Conservation (phyloP, 2,329 filamentous ascomycete genomes). For the Aspergillus udagawae region DNA sequence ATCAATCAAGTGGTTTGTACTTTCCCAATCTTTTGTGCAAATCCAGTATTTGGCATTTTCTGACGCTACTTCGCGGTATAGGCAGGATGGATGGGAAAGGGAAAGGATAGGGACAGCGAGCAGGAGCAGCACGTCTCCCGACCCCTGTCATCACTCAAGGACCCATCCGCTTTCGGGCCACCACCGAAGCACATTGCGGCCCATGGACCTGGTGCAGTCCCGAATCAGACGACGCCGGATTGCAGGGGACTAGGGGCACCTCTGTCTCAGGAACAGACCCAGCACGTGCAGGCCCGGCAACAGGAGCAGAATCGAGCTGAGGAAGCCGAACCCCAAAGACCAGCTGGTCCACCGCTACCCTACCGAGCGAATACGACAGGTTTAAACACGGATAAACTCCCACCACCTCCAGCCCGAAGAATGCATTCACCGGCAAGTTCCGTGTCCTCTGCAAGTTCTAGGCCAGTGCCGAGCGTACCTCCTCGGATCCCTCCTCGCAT, state of each 20-base stretch:
- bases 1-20: conserved; percentile 53
- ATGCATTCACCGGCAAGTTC: conserved; percentile 26
- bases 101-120: conserved; percentile 44
- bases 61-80: conserved; percentile 31
- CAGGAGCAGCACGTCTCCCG: conserved; percentile 51
- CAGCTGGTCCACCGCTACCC: conserved; percentile 55
- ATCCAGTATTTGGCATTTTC: conserved; percentile 1
- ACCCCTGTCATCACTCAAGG: conserved; percentile 67
- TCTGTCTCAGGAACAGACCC: conserved; percentile 36
- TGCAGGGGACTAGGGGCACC: conserved; percentile 42
- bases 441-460: conserved; percentile 27
- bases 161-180: conserved; percentile 73
- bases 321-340: conserved; percentile 28
- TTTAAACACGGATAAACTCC: conserved; percentile 63
- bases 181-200: conserved; percentile 66
- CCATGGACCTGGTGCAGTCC: conserved; percentile 43
- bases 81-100: conserved; percentile 58
- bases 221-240: conserved; percentile 44
- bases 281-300: conserved; percentile 25
- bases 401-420: conserved; percentile 62
- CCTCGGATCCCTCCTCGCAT: conserved; percentile 70
- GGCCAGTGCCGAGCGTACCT: conserved; percentile 54
- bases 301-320: conserved; percentile 19
- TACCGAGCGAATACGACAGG: conserved; percentile 70
- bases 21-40: neutral